Conservation (phyloP, 75 land plant species). For the Pinus taeda region DNA sequence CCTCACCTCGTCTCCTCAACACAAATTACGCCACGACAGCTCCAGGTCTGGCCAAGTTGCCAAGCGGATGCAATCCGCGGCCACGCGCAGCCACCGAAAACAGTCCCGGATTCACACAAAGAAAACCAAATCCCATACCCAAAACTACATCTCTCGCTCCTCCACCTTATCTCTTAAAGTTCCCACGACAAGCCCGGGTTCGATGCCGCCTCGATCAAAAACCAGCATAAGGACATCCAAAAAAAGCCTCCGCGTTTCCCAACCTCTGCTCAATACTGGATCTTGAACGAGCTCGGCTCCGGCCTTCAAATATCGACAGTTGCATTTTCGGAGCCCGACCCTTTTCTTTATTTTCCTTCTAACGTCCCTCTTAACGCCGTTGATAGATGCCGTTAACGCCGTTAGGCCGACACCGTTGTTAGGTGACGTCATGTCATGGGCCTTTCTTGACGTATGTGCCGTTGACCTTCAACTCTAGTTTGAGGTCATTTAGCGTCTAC, state of each 20-base stretch:
- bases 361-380: slow-evolving; percentile 9
- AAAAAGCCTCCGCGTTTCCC: neutral
- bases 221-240: neutral
- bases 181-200: neutral
- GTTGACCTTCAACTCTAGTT: slow-evolving; percentile 7
- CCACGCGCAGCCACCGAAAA: neutral
- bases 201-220: neutral
- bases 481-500: slow-evolving; percentile 4
- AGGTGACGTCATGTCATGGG: slow-evolving; percentile 4
- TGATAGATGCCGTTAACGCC: neutral
- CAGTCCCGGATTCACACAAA: neutral
- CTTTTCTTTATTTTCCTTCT: neutral
- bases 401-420: neutral
- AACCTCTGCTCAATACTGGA: too few relatives aligned
- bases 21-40: neutral
- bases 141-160: neutral
- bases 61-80: neutral
- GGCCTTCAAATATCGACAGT: neutral
- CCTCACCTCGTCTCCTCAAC: neutral
- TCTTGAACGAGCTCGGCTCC: neutral
- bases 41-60: neutral
- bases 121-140: neutral
- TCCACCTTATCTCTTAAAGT: too few relatives aligned
- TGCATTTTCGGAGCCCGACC: neutral
- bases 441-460: slow-evolving; percentile 4